phyloP scores from a whole-genome alignment of 2,329 filamentous ascomycete species.

The Cryphonectria parasitica region DNA sequence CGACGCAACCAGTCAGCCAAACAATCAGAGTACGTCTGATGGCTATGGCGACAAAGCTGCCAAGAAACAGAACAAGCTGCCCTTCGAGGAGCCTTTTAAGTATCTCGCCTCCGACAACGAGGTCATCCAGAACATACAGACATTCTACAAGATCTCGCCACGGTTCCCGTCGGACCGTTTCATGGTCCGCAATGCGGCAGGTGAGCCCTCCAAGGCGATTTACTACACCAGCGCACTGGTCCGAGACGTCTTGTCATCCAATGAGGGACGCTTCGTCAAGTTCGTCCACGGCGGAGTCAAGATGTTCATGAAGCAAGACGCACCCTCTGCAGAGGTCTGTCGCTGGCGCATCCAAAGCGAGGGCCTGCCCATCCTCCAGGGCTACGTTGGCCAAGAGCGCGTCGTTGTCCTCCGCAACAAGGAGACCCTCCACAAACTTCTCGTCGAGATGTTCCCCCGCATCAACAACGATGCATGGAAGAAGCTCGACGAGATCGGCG shows the following conservation, averaged over 20 bases:
- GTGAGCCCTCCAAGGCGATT: constrained; percentile 88
- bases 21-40: constrained; percentile 33
- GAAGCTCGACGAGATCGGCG: constrained; percentile 83
- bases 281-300: constrained; percentile 97
- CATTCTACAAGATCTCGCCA: constrained; percentile 82
- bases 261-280: constrained; percentile 89
- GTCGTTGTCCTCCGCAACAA: constrained; percentile 76
- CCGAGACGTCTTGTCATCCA: constrained; percentile 81
- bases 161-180: constrained; percentile 90
- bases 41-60: constrained; percentile 35
- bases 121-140: constrained; percentile 75
- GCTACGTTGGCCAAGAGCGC: constrained; percentile 81
- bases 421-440: constrained; percentile 77
- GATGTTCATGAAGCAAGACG: constrained; percentile 99
- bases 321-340: constrained; percentile 83
- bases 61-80: constrained; percentile 51
- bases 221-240: constrained; percentile 92
- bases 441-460: constrained; percentile 97
- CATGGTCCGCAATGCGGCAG: constrained; percentile 92
- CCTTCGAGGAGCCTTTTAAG: constrained; percentile 91
- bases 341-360: constrained; percentile 96
- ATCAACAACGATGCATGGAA: constrained; percentile 75
- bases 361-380: constrained; percentile 86
- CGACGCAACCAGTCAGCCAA: constrained; percentile 25
- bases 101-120: constrained; percentile 76